phyloP scores from a whole-genome alignment of 1,139 yeast genomes.

The Yamadazyma oceani region DNA sequence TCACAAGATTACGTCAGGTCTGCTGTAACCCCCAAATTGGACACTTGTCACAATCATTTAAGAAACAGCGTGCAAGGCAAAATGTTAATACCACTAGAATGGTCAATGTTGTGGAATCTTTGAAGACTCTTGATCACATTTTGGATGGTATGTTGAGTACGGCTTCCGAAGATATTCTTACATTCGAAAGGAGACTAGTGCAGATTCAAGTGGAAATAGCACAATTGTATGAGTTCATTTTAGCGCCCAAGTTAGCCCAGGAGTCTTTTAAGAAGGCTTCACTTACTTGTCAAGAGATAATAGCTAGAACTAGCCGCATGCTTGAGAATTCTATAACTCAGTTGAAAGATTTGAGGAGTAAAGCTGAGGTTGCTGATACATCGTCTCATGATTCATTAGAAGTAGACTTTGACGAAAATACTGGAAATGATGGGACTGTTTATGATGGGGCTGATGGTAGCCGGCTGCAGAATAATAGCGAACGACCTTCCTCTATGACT shows the following conservation, averaged over 20 bases:
- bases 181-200: constrained; percentile 49
- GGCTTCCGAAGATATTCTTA: constrained; percentile 49
- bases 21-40: constrained; percentile 85
- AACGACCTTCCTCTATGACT: constrained; percentile 4
- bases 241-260: constrained; percentile 49
- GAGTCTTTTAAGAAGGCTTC: constrained; percentile 19
- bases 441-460: constrained; percentile 12
- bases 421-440: constrained; percentile 22
- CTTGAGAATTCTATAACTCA: constrained; percentile 6
- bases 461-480: too few relatives aligned
- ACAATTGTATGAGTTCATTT: constrained; percentile 56
- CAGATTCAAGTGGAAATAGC: constrained; percentile 54
- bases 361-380: constrained; percentile 3
- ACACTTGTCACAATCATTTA: constrained; percentile 28
- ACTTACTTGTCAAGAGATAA: constrained; percentile 12
- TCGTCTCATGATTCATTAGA: constrained; percentile 12
- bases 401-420: constrained; percentile 20
- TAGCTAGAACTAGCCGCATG: constrained; percentile 10
- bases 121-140: constrained; percentile 68
- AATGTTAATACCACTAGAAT: constrained; percentile 13
- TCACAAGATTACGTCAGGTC: constrained; percentile 66
- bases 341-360: constrained; percentile 6
- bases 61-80: constrained; percentile 27
- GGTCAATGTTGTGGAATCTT: constrained; percentile 28
- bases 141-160: constrained; percentile 59